Conservation (phyloP, 306 rosid species). For the Casuarina glauca region DNA sequence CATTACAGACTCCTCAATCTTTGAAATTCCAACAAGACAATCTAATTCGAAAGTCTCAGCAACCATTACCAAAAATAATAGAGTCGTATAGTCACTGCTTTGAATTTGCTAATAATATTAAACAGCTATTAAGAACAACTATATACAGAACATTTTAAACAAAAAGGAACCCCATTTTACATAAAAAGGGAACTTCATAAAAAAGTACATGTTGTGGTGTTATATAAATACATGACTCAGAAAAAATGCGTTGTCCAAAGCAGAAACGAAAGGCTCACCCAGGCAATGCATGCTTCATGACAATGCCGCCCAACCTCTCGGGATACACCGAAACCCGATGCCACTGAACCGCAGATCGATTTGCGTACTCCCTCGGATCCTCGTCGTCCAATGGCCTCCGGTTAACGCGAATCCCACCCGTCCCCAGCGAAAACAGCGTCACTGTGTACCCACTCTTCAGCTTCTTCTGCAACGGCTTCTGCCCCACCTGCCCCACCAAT, state of each 20-base stretch:
- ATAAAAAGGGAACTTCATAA: not conserved
- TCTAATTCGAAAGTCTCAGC: not conserved
- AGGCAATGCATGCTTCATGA: constrained; percentile 45
- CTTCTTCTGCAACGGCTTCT: constrained; percentile 79
- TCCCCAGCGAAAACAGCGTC: constrained; percentile 71
- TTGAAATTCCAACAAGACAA: not conserved
- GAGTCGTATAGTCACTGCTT: not conserved
- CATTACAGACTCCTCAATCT: not conserved
- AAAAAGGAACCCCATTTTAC: not conserved
- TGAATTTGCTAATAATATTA: not conserved
- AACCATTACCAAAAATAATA: not conserved
- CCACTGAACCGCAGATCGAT: constrained; percentile 78
- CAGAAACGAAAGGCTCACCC: constrained; percentile 46
- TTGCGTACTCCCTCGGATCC: constrained; percentile 74
- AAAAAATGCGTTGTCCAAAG: not conserved
- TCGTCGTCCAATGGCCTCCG: constrained; percentile 75
- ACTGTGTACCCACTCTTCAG: constrained; percentile 59
- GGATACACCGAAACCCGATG: constrained; percentile 82
- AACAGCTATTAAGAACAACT: not conserved
- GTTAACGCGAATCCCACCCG: constrained; percentile 88
- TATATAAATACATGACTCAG: not conserved
- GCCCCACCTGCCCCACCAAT: constrained; percentile 78
- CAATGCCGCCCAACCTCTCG: constrained; percentile 49
- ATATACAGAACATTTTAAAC: not conserved
- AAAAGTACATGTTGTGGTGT: not conserved